Evolutionary conservation across 805 yeast genomes (phyloP).

Genomic region (Diddensiella caesifluorescens): DNA sequence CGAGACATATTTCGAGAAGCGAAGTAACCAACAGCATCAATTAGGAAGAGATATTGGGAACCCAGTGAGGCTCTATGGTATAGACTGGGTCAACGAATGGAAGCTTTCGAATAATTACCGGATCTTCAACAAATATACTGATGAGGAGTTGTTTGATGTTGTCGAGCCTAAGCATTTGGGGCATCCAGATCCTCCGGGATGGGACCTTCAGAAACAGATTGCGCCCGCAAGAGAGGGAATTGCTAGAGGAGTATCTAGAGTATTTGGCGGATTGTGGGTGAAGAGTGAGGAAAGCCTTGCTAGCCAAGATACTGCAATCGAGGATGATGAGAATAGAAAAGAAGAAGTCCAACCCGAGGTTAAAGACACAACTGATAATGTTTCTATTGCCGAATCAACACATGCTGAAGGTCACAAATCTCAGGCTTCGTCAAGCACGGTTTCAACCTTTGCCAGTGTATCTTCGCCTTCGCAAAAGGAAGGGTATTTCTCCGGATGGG

Average conservation of each 20-base stretch:
- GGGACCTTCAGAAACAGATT: constrained; percentile 9
- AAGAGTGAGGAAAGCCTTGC: constrained; percentile 4
- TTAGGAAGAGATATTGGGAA: constrained; percentile 30
- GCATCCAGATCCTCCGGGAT: constrained; percentile 1
- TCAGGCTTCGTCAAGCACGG: background rate
- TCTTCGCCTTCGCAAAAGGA: too few relatives aligned
- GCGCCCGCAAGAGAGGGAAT: constrained; percentile 14
- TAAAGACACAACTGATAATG: too few relatives aligned
- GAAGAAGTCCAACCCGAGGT: too few relatives aligned
- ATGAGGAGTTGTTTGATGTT: constrained; percentile 63
- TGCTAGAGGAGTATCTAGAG: constrained; percentile 26
- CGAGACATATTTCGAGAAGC: constrained; percentile 45
- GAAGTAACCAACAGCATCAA: constrained; percentile 24
- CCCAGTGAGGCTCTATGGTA: constrained; percentile 40
- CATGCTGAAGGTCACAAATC: constrained; percentile 2
- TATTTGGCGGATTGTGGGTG: constrained; percentile 29
- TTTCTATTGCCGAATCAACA: too few relatives aligned
- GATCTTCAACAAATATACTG: constrained; percentile 53
- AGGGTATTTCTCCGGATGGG: constrained; percentile 18
- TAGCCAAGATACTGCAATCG: too few relatives aligned
- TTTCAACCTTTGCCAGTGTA: too few relatives aligned
- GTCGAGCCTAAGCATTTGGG: constrained; percentile 44
- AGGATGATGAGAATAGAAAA: too few relatives aligned
- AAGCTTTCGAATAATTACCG: constrained; percentile 48
- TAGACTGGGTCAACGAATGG: constrained; percentile 49